These are phyloP conservation scores for Pinus tabuliformis DNA, from an alignment of 75 land plant species.

Conservation along the genomic window DNA sequence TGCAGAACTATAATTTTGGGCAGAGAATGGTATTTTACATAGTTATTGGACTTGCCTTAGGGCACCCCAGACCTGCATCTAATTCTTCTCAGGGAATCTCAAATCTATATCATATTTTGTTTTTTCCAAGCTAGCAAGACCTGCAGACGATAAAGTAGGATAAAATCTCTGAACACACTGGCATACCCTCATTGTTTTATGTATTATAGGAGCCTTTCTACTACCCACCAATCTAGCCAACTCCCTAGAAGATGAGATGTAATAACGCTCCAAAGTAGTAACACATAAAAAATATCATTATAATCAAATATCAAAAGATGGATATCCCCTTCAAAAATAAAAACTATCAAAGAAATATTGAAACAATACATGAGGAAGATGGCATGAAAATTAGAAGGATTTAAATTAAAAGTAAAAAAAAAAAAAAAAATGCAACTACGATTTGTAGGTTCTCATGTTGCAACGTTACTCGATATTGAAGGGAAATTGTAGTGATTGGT, in stretches of 20 bases:
- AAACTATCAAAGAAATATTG: neutral
- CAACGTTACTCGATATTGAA: constrained; percentile 41
- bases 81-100: no score
- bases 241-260: constrained; percentile 79
- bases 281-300: neutral
- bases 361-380: neutral
- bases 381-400: no score
- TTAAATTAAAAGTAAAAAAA: neutral
- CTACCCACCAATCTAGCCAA: constrained; percentile 65
- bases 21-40: no score
- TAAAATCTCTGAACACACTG: neutral
- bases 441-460: neutral
- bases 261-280: constrained; percentile 52
- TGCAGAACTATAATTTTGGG: no score
- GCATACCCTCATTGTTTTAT: constrained; percentile 8
- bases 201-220: constrained; percentile 70
- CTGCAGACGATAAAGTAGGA: neutral
- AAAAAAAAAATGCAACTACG: neutral
- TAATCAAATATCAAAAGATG: no score
- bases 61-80: no score
- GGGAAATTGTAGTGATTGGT: constrained; percentile 35
- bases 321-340: no score
- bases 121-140: constrained; percentile 58
- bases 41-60: no score
- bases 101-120: no score